Evolutionary conservation across 805 yeast species (phyloP).

Genomic region (Cyberlindnera japonica): DNA sequence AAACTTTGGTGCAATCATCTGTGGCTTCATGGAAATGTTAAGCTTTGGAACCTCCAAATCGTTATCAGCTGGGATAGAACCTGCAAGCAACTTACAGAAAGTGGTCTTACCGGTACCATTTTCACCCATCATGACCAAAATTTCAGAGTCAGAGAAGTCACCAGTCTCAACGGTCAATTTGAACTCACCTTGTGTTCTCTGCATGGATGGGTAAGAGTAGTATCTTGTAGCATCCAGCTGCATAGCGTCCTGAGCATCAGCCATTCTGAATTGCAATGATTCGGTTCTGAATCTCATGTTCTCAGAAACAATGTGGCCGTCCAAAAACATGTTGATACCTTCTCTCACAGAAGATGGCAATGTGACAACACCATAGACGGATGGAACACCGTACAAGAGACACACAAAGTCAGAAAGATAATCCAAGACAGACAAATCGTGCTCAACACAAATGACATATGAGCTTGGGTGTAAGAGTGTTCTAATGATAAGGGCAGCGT

Average conservation of each 20-base stretch:
- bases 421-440: slow-evolving; percentile 96
- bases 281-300: slow-evolving; percentile 96
- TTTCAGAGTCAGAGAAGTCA: slow-evolving; percentile 93
- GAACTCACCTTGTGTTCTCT: slow-evolving; percentile 96
- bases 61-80: slow-evolving; percentile 83
- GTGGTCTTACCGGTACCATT: slow-evolving; percentile 99
- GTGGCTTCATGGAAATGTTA: slow-evolving; percentile 97
- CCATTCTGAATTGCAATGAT: slow-evolving; percentile 86
- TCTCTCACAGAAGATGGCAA: slow-evolving; percentile 96
- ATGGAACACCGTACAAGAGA: slow-evolving; percentile 96
- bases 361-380: slow-evolving; percentile 98
- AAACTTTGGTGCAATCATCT: slow-evolving; percentile 98
- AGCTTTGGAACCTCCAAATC: slow-evolving; percentile 78
- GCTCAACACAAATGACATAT: slow-evolving; percentile 96
- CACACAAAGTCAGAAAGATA: slow-evolving; percentile 95
- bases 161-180: slow-evolving; percentile 77
- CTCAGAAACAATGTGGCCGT: slow-evolving; percentile 96
- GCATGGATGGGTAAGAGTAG: slow-evolving; percentile 75
- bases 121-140: slow-evolving; percentile 99
- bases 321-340: slow-evolving; percentile 97
- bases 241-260: slow-evolving; percentile 81
- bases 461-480: slow-evolving; percentile 70
- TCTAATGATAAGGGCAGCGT: slow-evolving; percentile 94
- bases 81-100: slow-evolving; percentile 92
- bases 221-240: slow-evolving; percentile 75